Conservation (phyloP, 2,329 filamentous ascomycete genomes). For the Penicillium sp. region DNA sequence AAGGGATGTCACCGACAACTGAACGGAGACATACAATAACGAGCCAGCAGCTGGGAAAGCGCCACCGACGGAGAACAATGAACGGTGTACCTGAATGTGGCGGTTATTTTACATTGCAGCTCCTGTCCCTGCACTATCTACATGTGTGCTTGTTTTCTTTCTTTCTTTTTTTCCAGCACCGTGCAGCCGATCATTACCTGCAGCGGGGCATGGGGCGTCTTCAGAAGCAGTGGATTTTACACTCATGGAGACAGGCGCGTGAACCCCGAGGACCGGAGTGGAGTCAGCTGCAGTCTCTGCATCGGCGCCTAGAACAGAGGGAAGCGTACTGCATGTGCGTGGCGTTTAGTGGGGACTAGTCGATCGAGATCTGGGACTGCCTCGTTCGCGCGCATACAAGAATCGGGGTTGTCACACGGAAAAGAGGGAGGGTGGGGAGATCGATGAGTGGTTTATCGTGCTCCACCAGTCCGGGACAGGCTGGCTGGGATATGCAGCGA, state of each 20-base stretch:
- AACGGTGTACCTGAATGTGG: neutral
- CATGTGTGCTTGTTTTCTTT: neutral
- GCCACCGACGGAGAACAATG: neutral
- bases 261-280: conserved; percentile 7
- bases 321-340: conserved; percentile 4
- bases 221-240: neutral
- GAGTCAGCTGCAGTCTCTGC: conserved; percentile 1
- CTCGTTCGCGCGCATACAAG: neutral
- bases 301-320: conserved; percentile 1
- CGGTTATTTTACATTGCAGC: neutral
- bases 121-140: neutral
- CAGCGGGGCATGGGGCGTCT: conserved; percentile 5
- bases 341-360: conserved; percentile 7
- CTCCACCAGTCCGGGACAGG: neutral
- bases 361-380: conserved; percentile 4
- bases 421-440: neutral
- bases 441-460: neutral
- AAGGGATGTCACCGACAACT: conserved; percentile 2
- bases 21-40: neutral
- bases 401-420: neutral
- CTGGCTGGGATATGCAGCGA: neutral
- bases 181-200: conserved; percentile 16
- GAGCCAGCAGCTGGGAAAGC: neutral
- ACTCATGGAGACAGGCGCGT: neutral
- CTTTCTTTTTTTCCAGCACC: neutral